Conservation (phyloP, 306 rosid genomes). For the Pueraria montana region DNA sequence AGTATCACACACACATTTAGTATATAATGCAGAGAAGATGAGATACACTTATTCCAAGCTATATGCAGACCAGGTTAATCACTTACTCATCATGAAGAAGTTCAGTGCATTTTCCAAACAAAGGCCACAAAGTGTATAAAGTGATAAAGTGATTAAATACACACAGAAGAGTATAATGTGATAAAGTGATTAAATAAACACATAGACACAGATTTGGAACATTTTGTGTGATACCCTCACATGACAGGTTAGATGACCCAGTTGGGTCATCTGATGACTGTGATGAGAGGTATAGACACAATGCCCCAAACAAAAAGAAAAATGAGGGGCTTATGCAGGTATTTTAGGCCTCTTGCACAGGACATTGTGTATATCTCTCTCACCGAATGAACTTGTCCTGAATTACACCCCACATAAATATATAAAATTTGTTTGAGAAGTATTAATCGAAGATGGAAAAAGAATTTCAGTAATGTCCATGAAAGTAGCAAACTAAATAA, state of each 20-base stretch:
- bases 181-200: background rate
- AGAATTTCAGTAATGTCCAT: slow-evolving; percentile 8
- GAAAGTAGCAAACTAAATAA: background rate
- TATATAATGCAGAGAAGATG: background rate
- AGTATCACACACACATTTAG: background rate
- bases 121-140: slow-evolving; percentile 11
- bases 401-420: background rate
- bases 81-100: background rate
- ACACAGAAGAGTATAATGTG: background rate
- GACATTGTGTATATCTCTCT: slow-evolving; percentile 6
- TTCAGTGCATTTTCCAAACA: slow-evolving; percentile 14
- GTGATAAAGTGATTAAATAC: background rate
- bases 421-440: background rate
- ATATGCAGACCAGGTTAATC: background rate
- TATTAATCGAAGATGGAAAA: background rate
- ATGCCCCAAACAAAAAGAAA: background rate
- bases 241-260: background rate
- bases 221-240: background rate
- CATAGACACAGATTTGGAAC: background rate
- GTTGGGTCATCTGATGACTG: background rate
- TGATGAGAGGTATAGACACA: slow-evolving; percentile 8
- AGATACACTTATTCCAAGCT: background rate
- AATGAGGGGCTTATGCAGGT: background rate
- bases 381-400: slow-evolving; percentile 10
- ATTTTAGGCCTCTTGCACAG: slow-evolving; percentile 21